phyloP scores from a whole-genome alignment of 2,329 filamentous ascomycete genomes.

The Cryphonectria carpinicola region DNA sequence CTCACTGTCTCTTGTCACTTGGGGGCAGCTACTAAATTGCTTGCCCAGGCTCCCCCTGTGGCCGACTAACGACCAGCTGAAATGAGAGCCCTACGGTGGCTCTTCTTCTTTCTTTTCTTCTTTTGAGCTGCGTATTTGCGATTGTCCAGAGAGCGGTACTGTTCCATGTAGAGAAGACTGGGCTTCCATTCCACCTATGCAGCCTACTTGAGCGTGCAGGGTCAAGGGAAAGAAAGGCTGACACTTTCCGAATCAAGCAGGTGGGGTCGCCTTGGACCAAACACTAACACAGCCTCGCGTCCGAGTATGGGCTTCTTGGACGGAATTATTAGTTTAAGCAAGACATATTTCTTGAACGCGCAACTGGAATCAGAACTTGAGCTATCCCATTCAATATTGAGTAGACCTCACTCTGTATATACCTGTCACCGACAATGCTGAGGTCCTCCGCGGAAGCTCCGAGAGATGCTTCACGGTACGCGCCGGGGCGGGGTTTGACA shows the following conservation, averaged over 20 bases:
- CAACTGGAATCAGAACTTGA: not conserved
- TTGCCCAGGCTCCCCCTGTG: not conserved
- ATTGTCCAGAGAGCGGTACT: not conserved
- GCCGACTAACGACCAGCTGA: not conserved
- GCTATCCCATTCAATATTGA: not conserved
- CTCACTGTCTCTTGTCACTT: not conserved
- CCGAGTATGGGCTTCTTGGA: not conserved
- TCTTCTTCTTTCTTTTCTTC: no score
- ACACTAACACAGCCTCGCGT: constrained; percentile 12
- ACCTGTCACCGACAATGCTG: not conserved
- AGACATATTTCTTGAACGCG: not conserved
- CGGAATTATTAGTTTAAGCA: not conserved
- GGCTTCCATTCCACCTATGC: not conserved
- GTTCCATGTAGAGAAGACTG: not conserved
- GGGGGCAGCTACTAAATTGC: not conserved
- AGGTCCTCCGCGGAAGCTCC: not conserved
- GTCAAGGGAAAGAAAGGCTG: not conserved
- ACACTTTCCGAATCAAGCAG: constrained; percentile 14
- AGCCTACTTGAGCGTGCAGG: not conserved
- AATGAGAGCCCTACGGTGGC: not conserved
- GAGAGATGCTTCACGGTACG: not conserved
- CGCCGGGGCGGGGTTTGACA: not conserved
- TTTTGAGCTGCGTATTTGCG: not conserved
- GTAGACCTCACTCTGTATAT: not conserved
- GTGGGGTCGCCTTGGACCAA: constrained; percentile 2